Evolutionary conservation across 1,284 basidiomycete species (phyloP).

Genomic region (Irpex sp.): DNA sequence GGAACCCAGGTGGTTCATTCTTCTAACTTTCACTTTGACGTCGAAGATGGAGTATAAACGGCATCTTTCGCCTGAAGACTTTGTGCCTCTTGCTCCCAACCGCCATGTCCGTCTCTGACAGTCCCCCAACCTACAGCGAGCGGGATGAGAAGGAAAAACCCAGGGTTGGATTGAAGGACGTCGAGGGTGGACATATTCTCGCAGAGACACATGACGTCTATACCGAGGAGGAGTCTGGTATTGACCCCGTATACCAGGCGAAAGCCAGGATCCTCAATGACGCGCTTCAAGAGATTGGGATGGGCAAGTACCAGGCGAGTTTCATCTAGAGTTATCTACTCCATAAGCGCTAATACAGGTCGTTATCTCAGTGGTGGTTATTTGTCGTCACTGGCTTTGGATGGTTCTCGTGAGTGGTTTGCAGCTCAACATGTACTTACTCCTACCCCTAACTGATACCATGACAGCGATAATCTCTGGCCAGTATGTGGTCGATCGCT

Average conservation of each 20-base stretch:
- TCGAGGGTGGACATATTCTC: constrained; percentile 8
- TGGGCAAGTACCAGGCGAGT: constrained; percentile 65
- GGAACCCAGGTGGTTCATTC: neutral
- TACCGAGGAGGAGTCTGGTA: constrained; percentile 34
- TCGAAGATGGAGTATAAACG: neutral
- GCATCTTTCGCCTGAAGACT: neutral
- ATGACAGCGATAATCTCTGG: constrained; percentile 58
- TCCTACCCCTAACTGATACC: constrained; percentile 8
- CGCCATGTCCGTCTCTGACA: neutral
- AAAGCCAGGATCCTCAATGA: constrained; percentile 63
- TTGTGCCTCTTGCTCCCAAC: neutral
- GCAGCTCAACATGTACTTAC: neutral
- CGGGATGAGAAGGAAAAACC: neutral
- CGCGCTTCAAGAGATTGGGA: constrained; percentile 68
- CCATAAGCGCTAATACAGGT: neutral
- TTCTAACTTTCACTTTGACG: neutral
- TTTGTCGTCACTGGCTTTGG: constrained; percentile 17
- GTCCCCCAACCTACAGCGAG: neutral
- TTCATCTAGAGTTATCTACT: neutral
- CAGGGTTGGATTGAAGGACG: neutral
- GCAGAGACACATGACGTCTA: constrained; percentile 38
- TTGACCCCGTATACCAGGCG: constrained; percentile 62
- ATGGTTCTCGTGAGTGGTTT: constrained; percentile 42
- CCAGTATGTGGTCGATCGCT: constrained; percentile 37
- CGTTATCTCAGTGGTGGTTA: constrained; percentile 17